Evolutionary conservation across 345 rosid genomes (phyloP).

Genomic region (Syzygium aromaticum): DNA sequence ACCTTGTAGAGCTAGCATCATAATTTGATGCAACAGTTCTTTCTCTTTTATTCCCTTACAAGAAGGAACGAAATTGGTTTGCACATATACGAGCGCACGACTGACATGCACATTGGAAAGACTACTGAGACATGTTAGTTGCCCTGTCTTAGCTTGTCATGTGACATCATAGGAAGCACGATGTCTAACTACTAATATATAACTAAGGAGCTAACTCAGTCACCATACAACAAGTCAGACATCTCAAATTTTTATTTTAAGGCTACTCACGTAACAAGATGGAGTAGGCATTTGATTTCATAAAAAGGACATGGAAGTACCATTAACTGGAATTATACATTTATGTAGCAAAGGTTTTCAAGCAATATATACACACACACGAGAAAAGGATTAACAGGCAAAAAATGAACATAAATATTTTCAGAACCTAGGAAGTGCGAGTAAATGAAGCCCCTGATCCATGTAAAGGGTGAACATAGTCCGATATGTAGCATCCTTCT

Average conservation of each 20-base stretch:
- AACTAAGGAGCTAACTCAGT: background rate
- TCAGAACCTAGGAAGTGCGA: constrained; percentile 11
- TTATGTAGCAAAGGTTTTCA: background rate
- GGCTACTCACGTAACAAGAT: background rate
- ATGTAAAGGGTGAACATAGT: constrained; percentile 37
- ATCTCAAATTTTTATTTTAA: background rate
- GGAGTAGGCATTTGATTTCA: background rate
- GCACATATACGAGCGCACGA: background rate
- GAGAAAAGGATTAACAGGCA: background rate
- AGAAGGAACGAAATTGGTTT: background rate
- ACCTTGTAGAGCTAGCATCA: background rate
- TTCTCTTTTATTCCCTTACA: background rate
- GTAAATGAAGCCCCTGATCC: constrained; percentile 27
- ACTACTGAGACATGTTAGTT: background rate
- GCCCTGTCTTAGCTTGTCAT: background rate
- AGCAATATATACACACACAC: background rate
- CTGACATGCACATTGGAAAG: background rate
- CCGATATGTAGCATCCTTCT: constrained; percentile 12
- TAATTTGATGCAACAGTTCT: background rate
- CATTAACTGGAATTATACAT: background rate
- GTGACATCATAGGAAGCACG: background rate
- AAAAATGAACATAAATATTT: background rate
- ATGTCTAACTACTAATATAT: background rate
- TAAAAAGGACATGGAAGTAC: background rate
- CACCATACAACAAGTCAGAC: background rate